These are phyloP conservation scores for Aureobasidium pullulans DNA, from an alignment of 2,329 filamentous ascomycete genomes.

Conservation along the genomic window DNA sequence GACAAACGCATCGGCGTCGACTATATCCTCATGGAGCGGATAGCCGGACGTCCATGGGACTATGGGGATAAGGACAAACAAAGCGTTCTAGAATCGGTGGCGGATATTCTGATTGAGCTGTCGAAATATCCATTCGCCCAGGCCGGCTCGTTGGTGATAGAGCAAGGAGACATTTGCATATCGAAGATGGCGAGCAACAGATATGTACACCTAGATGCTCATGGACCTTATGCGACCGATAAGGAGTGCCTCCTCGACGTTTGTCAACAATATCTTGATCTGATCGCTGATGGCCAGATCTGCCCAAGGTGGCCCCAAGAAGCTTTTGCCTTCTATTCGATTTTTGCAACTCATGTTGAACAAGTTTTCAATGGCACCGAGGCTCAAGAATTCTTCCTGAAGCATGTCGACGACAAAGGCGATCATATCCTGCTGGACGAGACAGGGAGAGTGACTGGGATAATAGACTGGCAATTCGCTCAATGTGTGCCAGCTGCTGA, in stretches of 20 bases:
- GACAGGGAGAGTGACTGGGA: constrained; percentile 40
- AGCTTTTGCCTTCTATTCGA: constrained; percentile 5
- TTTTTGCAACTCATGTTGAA: neutral
- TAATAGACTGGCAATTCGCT: constrained; percentile 38
- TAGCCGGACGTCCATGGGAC: neutral
- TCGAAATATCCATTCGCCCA: neutral
- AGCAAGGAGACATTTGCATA: neutral
- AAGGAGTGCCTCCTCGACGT: neutral
- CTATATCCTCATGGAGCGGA: constrained; percentile 4
- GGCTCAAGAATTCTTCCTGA: constrained; percentile 30
- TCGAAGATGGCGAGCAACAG: neutral
- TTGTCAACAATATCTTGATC: neutral
- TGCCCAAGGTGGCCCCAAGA: neutral
- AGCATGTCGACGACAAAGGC: constrained; percentile 43
- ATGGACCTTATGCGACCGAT: neutral
- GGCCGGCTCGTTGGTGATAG: neutral
- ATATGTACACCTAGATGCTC: neutral
- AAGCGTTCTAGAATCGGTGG: neutral
- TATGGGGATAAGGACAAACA: neutral
- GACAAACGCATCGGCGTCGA: neutral
- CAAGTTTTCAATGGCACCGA: neutral
- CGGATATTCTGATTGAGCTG: constrained; percentile 2
- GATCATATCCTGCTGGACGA: constrained; percentile 43
- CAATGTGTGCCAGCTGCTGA: constrained; percentile 5
- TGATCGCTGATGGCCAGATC: constrained; percentile 1